Base-by-base conservation (phyloP, 2,329 filamentous ascomycete genomes). In the Myriosclerotinia duriaeana region DNA sequence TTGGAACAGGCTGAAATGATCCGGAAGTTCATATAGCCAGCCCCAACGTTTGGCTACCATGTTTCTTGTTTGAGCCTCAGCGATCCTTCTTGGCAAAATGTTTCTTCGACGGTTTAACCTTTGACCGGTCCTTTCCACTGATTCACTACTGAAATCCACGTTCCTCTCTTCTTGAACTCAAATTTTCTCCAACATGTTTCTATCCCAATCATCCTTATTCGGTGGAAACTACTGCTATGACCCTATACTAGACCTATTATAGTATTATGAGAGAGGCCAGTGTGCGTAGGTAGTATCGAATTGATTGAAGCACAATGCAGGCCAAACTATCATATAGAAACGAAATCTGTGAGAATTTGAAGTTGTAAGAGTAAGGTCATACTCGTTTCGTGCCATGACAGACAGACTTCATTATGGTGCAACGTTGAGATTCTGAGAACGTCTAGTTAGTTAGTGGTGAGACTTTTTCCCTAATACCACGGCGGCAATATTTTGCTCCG, bases 61-160 rank as follows among this genome's bases (percentile, higher is more conserved):
- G 36, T 63, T 63, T 42, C 48, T 63, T 54, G 60, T 63, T 63
- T 63, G 60, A 42, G 30, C 60, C 60, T 40, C 38, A 34, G 36
- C 36, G 46, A 26, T 15, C 17, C 44, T 9, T 26, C 58, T 61
- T 61, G 58, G 46, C 38, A 22, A 22, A 36, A 54, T 54, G 38
- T 42, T 64, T 58, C 52, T 73, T 70, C 69, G 68, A 59, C 22
- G 56, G 12, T 30, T 30, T 44, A 20, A 56, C 54, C 54, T 44
- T 42, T 4, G 38, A 12, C 26, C 38, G 38, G 11, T 40, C 4
- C 5, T 5, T 40, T 40, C 26, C 26, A 26, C 26, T 40, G 38
- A 8, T 40, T 46, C 44, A 20, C 44, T 20, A 20, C 44, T 20
- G 44, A 7, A 20, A 7, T 46, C 44, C 17, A 63, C 48, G n/a